Percentiles rank a stretch among this genome's conserved stretches.
Evolutionary conservation across 179 eudicot species (phyloP).

Genomic region (Actinidia arguta): DNA sequence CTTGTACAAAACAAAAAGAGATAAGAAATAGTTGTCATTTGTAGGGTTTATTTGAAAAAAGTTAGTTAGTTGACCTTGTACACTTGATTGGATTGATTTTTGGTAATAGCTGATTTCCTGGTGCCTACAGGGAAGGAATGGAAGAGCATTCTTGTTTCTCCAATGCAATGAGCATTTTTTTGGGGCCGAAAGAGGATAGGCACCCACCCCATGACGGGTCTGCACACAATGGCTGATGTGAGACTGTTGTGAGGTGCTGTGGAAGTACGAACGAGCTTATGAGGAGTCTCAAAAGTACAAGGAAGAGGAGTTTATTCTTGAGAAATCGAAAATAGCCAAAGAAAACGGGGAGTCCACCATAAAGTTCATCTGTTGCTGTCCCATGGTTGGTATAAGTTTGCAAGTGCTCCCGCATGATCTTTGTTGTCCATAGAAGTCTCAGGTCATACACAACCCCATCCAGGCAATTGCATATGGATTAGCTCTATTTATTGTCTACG

Average conservation of each 20-base stretch:
- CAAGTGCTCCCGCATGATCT: background rate
- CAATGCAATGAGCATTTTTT: conserved; percentile 26
- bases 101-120: no score
- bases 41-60: no score
- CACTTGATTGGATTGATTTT: no score
- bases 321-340: conserved; percentile 24
- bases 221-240: conserved; percentile 34
- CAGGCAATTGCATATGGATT: no score
- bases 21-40: no score
- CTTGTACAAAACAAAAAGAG: no score
- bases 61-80: no score
- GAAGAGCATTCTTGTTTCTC: conserved; percentile 31
- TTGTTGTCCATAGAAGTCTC: background rate
- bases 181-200: conserved; percentile 29
- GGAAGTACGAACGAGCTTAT: conserved; percentile 29
- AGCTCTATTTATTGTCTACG: no score
- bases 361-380: background rate
- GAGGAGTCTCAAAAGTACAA: conserved; percentile 32
- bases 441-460: no score
- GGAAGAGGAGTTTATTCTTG: conserved; percentile 33
- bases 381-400: background rate
- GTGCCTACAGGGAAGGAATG: conserved; percentile 23
- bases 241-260: conserved; percentile 28
- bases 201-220: conserved; percentile 32
- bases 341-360: conserved; percentile 23